Base-by-base conservation (phyloP, 2,329 filamentous ascomycete species). In the Nemania sp. region DNA sequence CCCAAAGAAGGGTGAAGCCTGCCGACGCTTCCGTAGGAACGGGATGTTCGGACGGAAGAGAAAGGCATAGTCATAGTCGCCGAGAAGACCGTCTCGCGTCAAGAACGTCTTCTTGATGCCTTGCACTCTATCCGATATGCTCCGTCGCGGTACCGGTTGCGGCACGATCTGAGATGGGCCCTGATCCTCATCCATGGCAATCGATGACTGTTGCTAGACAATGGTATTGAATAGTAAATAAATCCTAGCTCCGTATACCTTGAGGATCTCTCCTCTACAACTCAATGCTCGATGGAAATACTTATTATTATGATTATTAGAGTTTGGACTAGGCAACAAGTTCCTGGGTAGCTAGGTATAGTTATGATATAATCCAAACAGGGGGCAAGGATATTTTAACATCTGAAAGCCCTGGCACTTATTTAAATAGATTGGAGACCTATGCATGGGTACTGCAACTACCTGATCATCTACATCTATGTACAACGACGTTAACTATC, bases 61-160 rank as follows among this genome's bases (percentile, higher is more conserved):
- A 76, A 94, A 96, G 41, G 79, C 92, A 86, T 98, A 98, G 85
- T 98, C 92, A 80, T 98, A 98, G 74, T 89, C 86, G 70, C 94
- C 94, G 64, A 98, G 80, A 27, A 97, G 85, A 13, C 94, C 94
- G 1, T 94, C 86, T 69, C 84, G 89, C 53, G 87, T 89, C 62
- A 85, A 80, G 70, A 88, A 84, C 5, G 82, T 80, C 67, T 80
- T 81, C 73, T 77, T 82, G 63, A 81, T 26, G 51, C 71, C 49
- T 35, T 70, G 71, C 13, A 81, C 32, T 22, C 75, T 74, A 57
- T 78, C 73, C 61, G 72, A 75, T n/a, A 81, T 57, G 18, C 76
- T 78, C 65, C 72, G 77, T 62, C 76, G 78, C 20, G 79, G 76
- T 6, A 75, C 70, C 32, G 76, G 70, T 57, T 78, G 78, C 18